Percentiles rank a stretch among this genome's conserved stretches.
These are phyloP conservation scores for Podaxis sp. DNA, from an alignment of 768 basidiomycete species.

Conservation along the genomic window DNA sequence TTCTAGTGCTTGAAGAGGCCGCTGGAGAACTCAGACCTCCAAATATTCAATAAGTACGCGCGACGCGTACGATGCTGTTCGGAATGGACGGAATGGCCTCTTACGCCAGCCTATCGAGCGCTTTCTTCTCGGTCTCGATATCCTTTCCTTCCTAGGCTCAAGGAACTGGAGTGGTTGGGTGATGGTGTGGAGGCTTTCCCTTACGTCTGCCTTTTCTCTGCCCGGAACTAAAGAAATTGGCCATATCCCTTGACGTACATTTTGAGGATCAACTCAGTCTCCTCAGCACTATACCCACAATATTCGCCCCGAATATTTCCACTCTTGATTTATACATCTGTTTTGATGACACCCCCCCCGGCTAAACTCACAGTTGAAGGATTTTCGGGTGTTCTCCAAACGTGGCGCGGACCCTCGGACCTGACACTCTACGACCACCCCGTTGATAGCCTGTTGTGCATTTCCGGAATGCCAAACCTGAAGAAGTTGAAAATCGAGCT, in stretches of 20 bases:
- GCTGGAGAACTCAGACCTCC: background rate
- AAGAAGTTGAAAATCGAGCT: no score
- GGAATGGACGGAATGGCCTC: background rate
- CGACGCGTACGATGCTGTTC: background rate
- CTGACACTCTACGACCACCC: no score
- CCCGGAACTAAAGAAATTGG: background rate
- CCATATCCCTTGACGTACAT: background rate
- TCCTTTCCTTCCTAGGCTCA: background rate
- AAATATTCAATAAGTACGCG: background rate
- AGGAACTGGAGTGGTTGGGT: background rate
- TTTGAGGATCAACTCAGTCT: background rate
- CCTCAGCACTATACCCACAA: background rate
- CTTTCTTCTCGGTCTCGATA: background rate
- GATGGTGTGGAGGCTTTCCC: background rate
- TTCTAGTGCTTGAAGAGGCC: background rate
- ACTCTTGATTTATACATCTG: background rate
- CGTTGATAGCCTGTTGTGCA: no score
- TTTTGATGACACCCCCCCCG: background rate
- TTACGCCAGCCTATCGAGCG: background rate
- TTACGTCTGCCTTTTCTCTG: background rate
- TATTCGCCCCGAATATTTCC: background rate
- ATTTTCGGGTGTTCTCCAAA: background rate
- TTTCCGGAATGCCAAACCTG: no score
- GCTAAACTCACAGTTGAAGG: background rate
- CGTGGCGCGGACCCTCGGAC: background rate